Conservation (phyloP, 129 eudicot species). For the Artemisia annua region DNA sequence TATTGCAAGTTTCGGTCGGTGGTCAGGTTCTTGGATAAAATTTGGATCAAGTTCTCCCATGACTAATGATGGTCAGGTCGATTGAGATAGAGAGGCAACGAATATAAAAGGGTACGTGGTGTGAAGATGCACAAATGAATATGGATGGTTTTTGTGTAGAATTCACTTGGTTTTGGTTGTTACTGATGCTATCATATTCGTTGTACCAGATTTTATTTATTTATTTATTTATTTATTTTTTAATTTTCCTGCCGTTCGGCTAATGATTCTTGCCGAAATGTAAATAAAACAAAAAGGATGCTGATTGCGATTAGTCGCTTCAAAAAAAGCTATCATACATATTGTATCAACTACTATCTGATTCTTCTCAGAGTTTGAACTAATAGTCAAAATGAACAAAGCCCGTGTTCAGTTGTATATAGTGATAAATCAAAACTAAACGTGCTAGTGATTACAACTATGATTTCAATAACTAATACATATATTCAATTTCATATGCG, state of each 20-base stretch:
- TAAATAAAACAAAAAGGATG: neutral
- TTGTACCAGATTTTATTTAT: neutral
- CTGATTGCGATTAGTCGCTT: neutral
- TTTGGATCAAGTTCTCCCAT: constrained; percentile 62
- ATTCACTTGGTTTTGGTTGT: constrained; percentile 19
- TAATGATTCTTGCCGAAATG: neutral
- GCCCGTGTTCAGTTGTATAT: too few relatives aligned
- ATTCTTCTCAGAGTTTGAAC: too few relatives aligned
- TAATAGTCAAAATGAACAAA: too few relatives aligned
- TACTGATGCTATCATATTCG: constrained; percentile 32
- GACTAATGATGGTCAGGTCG: constrained; percentile 9
- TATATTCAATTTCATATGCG: too few relatives aligned
- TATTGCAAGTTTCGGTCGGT: constrained; percentile 55
- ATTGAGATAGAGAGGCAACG: neutral
- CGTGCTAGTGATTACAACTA: too few relatives aligned
- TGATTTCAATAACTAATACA: too few relatives aligned
- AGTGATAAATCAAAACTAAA: too few relatives aligned
- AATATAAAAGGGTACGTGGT: neutral
- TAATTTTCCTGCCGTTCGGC: neutral
- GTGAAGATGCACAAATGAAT: constrained; percentile 4
- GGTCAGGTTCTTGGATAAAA: constrained; percentile 64
- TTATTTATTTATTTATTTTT: too few relatives aligned
- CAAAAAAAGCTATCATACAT: too few relatives aligned
- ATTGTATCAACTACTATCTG: too few relatives aligned
- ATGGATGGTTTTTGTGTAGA: constrained; percentile 13